These are phyloP conservation scores for Mucor velutinosus DNA, from an alignment of 371 early-diverging fungal species.

Conservation along the genomic window DNA sequence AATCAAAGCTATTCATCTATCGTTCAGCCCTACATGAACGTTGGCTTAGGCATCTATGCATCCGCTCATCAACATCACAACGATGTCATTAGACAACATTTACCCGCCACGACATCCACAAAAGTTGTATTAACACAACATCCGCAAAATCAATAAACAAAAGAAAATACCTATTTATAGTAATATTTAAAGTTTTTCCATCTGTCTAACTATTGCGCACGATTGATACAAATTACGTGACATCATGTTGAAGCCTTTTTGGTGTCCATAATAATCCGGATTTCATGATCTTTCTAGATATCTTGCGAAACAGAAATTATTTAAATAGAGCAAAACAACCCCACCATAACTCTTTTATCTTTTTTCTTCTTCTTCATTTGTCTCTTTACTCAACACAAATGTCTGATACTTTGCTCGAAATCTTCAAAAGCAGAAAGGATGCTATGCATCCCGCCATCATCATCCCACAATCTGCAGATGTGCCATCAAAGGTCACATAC, in stretches of 20 bases:
- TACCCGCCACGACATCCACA: conserved; percentile 24
- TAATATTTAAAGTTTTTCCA: conserved; percentile 9
- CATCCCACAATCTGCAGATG: conserved; percentile 45
- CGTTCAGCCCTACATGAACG: conserved; percentile 39
- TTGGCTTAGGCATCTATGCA: conserved; percentile 54
- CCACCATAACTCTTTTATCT: neutral
- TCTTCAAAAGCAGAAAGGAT: conserved; percentile 26
- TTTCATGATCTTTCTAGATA: neutral
- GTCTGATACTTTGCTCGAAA: conserved; percentile 30
- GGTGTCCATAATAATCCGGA: neutral
- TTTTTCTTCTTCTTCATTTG: neutral
- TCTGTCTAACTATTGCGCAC: neutral
- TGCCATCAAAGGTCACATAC: conserved; percentile 37
- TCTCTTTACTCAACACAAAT: neutral
- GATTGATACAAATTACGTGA: conserved; percentile 9
- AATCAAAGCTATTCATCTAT: neutral
- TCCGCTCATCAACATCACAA: conserved; percentile 57
- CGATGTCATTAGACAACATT: conserved; percentile 53
- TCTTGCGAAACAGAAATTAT: conserved; percentile 5
- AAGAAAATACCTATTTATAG: neutral
- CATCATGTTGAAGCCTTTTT: conserved; percentile 5
- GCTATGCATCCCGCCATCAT: conserved; percentile 34
- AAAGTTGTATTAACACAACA: conserved; percentile 22
- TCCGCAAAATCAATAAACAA: neutral
- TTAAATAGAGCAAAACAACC: neutral